Evolutionary conservation across 2,329 filamentous ascomycete species (phyloP).

Genomic region (Colletotrichum sp.): DNA sequence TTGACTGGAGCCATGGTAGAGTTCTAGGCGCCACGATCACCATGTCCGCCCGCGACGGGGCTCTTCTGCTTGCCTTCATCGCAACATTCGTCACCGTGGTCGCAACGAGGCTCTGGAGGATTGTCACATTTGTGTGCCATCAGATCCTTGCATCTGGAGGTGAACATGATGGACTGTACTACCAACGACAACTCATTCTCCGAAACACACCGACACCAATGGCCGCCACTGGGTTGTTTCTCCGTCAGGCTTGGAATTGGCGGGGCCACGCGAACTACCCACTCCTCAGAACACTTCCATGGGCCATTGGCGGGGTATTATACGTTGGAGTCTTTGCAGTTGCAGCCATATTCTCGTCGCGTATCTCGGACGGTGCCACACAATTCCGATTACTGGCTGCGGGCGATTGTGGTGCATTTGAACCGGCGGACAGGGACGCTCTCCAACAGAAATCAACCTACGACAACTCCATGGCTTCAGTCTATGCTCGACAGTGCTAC

Average conservation of each 20-base stretch:
- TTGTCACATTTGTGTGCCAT: background rate
- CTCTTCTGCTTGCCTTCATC: background rate
- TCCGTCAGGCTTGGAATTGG: background rate
- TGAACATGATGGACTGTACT: background rate
- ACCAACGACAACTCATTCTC: background rate
- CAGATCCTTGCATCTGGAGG: background rate
- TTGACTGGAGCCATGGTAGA: background rate
- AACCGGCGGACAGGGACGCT: background rate
- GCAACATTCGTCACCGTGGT: background rate
- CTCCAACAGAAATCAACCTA: background rate
- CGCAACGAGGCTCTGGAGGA: background rate
- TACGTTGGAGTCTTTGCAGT: background rate
- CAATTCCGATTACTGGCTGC: background rate
- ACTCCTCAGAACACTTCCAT: background rate
- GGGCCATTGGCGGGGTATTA: background rate
- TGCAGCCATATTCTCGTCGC: constrained; percentile 8
- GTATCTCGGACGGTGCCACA: background rate
- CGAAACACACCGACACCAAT: background rate
- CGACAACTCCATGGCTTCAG: background rate
- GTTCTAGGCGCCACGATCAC: background rate
- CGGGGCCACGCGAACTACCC: background rate
- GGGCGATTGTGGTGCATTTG: background rate
- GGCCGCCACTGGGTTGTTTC: background rate
- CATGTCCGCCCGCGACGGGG: background rate
- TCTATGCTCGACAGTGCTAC: constrained; percentile 27